A percentile compares a stretch with the other conserved stretches of the same genome.
Conservation (phyloP, 2,329 filamentous ascomycete genomes). For the Westerdykella ornata region DNA sequence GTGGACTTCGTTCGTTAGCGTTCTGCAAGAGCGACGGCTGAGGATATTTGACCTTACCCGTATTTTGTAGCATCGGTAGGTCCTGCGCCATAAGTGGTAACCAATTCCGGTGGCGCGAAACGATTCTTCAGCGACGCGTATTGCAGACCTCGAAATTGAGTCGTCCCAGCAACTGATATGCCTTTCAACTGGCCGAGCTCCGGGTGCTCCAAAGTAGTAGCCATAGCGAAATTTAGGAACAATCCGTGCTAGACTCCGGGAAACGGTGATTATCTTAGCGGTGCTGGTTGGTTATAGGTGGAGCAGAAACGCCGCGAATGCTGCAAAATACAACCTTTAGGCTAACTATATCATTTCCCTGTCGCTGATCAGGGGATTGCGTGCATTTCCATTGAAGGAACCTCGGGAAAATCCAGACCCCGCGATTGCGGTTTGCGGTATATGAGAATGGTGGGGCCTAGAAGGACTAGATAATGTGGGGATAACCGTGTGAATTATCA, state of each 20-base stretch:
- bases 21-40: neutral
- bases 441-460: constrained; percentile 16
- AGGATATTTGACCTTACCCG: constrained; percentile 21
- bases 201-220: constrained; percentile 16
- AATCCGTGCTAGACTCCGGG: too few species aligned
- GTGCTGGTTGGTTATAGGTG: too few species aligned
- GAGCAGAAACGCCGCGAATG: too few species aligned
- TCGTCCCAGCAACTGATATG: constrained; percentile 18
- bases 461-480: neutral
- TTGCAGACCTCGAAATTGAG: constrained; percentile 35
- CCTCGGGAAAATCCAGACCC: constrained; percentile 8
- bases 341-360: too few species aligned
- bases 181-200: constrained; percentile 22
- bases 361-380: too few species aligned
- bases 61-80: constrained; percentile 31
- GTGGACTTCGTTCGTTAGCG: constrained; percentile 10
- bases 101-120: constrained; percentile 30
- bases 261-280: too few species aligned
- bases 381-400: neutral
- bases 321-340: too few species aligned
- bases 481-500: neutral
- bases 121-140: constrained; percentile 37
- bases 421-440: constrained; percentile 12
- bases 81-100: constrained; percentile 17
- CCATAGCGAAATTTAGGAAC: constrained; percentile 9